Base-by-base conservation (phyloP, 495 filamentous ascomycete genomes). In the Sphaerosporella brunnea region DNA sequence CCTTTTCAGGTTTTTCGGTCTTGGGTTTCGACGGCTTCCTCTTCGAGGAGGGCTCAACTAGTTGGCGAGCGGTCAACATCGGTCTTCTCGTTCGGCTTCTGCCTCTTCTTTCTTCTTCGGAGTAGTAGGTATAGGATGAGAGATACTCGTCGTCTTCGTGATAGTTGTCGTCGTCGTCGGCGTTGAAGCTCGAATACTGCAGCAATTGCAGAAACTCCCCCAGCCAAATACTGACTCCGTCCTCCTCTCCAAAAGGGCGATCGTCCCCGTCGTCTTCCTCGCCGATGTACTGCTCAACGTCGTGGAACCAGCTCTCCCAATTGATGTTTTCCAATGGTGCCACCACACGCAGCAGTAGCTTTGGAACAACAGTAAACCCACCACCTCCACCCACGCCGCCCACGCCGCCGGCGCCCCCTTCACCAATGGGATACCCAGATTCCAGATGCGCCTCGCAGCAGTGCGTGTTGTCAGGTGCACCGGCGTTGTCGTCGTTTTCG, bases 1-100 rank as follows among this genome's bases (percentile, higher is more conserved):
- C 45, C 51, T 28, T 50, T 19, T 48, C 45, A 23, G 40, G 53
- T 23, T 28, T 46, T 47, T 51, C 44, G 45, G 38, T 50, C 35
- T 53, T 52, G 25, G 56, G 49, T 30, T 53, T 54, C 20, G 52
- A 51, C 11, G 37, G 44, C 45, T 50, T 54, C 7, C 52, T 51
- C 23, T 58, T 45, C 40, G 41, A 39, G 21, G 34, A 21, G 36
- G 51, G 35, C 43, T 46, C 43, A 8, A 46, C 19, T 7, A 46
- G 25, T 19, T 43, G 16, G 24, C 43, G 30, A 34, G 25, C 43
- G 11, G 43, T 46, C 10, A 46, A 36, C 43, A 46, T 46, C 9
- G 18, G 13, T 46, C 23, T 43, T 24, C 10, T 5, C 20, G 21
- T 43, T 7, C 10, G 39, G 20, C 11, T 43, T 9, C 20, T 19